Evolutionary conservation across 148 eudicot species (phyloP).

Genomic region (Diospyros lotus): DNA sequence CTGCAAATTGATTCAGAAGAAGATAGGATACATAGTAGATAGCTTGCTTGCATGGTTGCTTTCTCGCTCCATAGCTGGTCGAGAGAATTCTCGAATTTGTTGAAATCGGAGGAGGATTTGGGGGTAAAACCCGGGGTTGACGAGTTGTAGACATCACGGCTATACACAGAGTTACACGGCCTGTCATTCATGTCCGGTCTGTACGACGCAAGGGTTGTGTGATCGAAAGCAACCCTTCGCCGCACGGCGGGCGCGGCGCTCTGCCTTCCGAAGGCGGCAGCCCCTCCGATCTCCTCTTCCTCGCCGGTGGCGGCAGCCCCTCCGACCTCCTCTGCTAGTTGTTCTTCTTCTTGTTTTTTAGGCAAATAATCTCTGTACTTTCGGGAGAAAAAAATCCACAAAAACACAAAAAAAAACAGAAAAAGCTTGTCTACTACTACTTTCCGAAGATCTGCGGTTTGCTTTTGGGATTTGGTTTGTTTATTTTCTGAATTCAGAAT

Average conservation of each 20-base stretch:
- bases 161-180: slow-evolving; percentile 37
- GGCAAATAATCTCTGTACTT: background rate
- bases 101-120: background rate
- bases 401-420: no score
- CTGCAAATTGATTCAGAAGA: no score
- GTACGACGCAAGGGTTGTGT: slow-evolving; percentile 45
- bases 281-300: slow-evolving; percentile 92
- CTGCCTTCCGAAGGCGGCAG: slow-evolving; percentile 93
- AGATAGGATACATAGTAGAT: no score
- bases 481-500: slow-evolving; percentile 6
- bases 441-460: background rate
- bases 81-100: no score
- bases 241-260: slow-evolving; percentile 97
- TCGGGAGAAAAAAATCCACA: no score
- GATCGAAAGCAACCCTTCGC: slow-evolving; percentile 46
- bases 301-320: slow-evolving; percentile 72
- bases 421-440: background rate
- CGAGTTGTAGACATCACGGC: slow-evolving; percentile 75
- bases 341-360: slow-evolving; percentile 9
- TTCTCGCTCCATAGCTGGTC: no score
- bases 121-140: slow-evolving; percentile 50
- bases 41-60: no score
- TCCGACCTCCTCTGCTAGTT: background rate
- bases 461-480: background rate
- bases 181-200: slow-evolving; percentile 33